Evolutionary conservation across 495 filamentous ascomycete species (phyloP), one percentile per base, ranked within the genome.

Genomic region (Tuber aestivum): DNA sequence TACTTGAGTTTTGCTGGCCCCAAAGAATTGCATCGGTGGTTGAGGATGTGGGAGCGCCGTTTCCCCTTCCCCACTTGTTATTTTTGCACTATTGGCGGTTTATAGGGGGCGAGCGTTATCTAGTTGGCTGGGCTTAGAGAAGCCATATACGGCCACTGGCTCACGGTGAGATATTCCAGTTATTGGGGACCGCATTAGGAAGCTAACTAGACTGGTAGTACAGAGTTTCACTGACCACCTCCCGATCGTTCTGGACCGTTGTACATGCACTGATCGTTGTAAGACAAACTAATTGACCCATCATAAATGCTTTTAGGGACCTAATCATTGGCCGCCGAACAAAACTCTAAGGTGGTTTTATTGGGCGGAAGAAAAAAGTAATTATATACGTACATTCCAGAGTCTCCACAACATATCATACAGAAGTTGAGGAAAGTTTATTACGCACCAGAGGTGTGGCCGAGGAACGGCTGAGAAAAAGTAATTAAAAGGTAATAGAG

Each of bases 161-260:
- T 32, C 32, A 35, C 12, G 27, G 56, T 65, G 7, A 65, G 27
- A 8, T 65, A 65, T 35, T 65, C 56, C 27, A 65, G 56, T 18
- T 65, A 18, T 65, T 32, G 27, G 56, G 12, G 20, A 35, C 56
- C 27, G 35, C 27, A 18, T 65, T 65, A 65, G 56, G 56, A 65
- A 65, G 56, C 56, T 65, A 18, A 27, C 35, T 65, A 65, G 56
- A 18, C 4, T 65, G 27, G 56, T 65, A 5, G 56, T 65, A 65
- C 56, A 65, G 56, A 65, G 56, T 65, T 65, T 65, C 56, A 65
- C 56, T 65, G 35, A 65, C 56, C 56, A 65, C 56, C 27, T 65
- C 56, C 27, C 56, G 56, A 65, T 65, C 56, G 27, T 35, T 35
- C 56, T 35, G 12, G 27, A 65, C 27, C 27, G 56, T 35, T 65